A percentile compares a stretch with the other conserved stretches of the same genome.
phyloP scores from a whole-genome alignment of 2,329 filamentous ascomycete species.

The Thermochaetoides dissita region DNA sequence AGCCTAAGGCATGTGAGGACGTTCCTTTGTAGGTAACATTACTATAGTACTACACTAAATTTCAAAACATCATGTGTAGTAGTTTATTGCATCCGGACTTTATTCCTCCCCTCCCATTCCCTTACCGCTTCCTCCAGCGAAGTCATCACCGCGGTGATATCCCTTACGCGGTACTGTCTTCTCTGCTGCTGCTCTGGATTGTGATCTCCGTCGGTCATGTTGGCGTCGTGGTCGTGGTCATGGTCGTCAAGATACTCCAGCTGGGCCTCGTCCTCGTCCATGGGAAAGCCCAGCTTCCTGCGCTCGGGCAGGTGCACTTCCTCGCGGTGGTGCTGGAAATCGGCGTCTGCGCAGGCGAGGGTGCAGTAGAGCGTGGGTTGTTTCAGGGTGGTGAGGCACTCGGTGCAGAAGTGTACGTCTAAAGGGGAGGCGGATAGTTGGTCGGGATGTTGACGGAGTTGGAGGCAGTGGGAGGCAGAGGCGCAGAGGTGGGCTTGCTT shows the following conservation, averaged over 20 bases:
- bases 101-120: conserved; percentile 12
- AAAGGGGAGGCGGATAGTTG: conserved; percentile 8
- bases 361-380: conserved; percentile 20
- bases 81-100: no score
- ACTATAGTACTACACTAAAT: no score
- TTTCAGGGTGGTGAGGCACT: conserved; percentile 19
- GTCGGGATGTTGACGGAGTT: conserved; percentile 5
- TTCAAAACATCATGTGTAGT: no score
- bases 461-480: conserved; percentile 14
- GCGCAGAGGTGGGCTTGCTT: conserved; percentile 15
- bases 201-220: not conserved
- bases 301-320: conserved; percentile 19
- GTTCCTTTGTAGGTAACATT: no score
- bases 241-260: conserved; percentile 7
- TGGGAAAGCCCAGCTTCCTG: conserved; percentile 3
- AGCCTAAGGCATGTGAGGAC: no score
- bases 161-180: conserved; percentile 12
- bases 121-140: conserved; percentile 9
- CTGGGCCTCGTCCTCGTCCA: conserved; percentile 9
- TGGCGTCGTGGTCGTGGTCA: not conserved
- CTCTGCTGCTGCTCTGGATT: not conserved
- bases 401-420: conserved; percentile 19
- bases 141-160: conserved; percentile 12
- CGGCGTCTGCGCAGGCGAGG: conserved; percentile 18
- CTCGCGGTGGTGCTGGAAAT: conserved; percentile 22